Base-by-base conservation (phyloP, 2,329 filamentous ascomycete genomes). In the Thelonectria rubi region DNA sequence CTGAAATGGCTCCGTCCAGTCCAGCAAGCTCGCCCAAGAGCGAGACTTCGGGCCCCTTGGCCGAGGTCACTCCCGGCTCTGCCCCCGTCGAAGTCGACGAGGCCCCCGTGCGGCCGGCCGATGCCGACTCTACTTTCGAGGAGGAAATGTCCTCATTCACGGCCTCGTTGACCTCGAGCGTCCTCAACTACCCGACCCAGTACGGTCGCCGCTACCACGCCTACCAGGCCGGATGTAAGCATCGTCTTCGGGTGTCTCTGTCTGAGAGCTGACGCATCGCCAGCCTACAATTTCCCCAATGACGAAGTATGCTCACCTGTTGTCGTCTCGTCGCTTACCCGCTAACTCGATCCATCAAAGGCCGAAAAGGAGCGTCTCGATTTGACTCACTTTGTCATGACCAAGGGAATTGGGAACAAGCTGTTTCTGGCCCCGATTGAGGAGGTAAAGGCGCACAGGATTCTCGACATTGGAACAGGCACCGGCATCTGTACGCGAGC, bases 391-490 rank as follows among this genome's bases (percentile, higher is more conserved):
- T 66, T 74, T 24, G 56, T 76, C 11, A 73, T 74, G 20, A 68
- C 63, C 6, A 65, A 67, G 21, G 51, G 58, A 20, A 64, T 74
- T 10, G 64, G 62, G 2, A 70, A 74, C 32, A 50, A 48, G 20
- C 20, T 58, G 15, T 62, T 55, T 46, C 49, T 64, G 11, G 76
- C 75, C 37, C 68, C 78, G 10, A 62, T 75, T 10, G 49, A 39
- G 8, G 18, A 18, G n/a, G 67, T 69, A 8, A 72, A 69, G 18
- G 69, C 71, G 3, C 73, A 74, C 2, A 69, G 69, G 6, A 73
- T 82, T 10, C 72, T 82, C 1, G 80, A 82, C 52, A 72, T 82
- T 11, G 79, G 79, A 21, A 80, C 78, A 0, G 80, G 80, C 9
- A 79, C 77, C 3, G 80, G 80, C 4, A 77, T 79, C 34, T 81